phyloP scores from a whole-genome alignment of 768 basidiomycete species.

The Auriculariales sp. region DNA sequence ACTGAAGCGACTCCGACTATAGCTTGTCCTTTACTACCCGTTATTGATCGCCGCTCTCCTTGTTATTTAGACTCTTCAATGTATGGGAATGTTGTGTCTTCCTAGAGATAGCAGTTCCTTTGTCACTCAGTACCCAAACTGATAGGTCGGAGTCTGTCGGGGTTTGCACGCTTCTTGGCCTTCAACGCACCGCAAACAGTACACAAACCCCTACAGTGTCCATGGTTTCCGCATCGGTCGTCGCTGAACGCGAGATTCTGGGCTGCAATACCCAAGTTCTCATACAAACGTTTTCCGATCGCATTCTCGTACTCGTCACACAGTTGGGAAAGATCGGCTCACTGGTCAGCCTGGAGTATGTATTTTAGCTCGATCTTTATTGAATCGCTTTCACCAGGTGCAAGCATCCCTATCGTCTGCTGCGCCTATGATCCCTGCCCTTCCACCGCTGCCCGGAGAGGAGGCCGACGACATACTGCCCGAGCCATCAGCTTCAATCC shows the following conservation, averaged over 20 bases:
- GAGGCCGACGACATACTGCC: conserved; percentile 24
- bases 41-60: no score
- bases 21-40: no score
- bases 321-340: conserved; percentile 85
- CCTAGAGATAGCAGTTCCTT: no score
- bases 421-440: conserved; percentile 30
- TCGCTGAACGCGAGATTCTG: conserved; percentile 24
- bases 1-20: no score
- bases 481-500: conserved; percentile 52
- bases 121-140: no score
- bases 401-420: conserved; percentile 66
- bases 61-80: no score
- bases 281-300: conserved; percentile 67
- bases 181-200: no score
- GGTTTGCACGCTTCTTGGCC: no score
- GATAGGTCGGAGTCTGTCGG: no score
- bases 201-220: not conserved
- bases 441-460: conserved; percentile 11
- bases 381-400: conserved; percentile 32
- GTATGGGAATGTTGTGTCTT: no score
- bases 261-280: conserved; percentile 58
- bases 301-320: conserved; percentile 73
- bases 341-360: conserved; percentile 35
- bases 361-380: conserved; percentile 1
- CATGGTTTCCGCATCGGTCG: not conserved